Conservation (phyloP, 352 stramenopile genomes). For the Pythium scleroteichum region DNA sequence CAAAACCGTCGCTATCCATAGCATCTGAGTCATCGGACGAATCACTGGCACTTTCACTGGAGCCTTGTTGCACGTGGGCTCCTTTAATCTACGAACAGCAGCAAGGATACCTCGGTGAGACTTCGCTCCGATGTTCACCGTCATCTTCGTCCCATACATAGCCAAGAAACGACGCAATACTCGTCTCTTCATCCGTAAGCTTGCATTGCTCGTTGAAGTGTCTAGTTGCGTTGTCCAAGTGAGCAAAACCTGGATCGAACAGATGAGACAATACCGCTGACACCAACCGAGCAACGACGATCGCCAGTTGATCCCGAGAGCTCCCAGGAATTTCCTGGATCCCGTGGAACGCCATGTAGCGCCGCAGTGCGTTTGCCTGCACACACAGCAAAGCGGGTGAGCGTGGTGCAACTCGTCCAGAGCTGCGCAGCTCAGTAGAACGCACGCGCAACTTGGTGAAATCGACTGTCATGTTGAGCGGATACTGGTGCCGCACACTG, state of each 20-base stretch:
- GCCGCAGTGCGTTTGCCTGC: constrained; percentile 53
- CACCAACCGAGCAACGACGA: constrained; percentile 59
- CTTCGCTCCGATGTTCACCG: background rate
- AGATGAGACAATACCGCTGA: background rate
- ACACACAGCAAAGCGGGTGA: background rate
- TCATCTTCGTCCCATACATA: constrained; percentile 41
- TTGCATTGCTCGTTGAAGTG: constrained; percentile 75
- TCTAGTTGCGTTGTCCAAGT: constrained; percentile 31
- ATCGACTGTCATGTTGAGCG: constrained; percentile 59
- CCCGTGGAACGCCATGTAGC: constrained; percentile 67
- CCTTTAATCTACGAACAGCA: constrained; percentile 24
- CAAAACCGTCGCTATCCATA: constrained; percentile 18
- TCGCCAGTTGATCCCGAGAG: constrained; percentile 55
- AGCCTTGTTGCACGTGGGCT: constrained; percentile 2
- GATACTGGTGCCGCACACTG: constrained; percentile 52
- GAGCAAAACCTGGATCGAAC: background rate
- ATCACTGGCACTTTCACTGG: constrained; percentile 3
- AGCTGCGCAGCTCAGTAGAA: background rate
- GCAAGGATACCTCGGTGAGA: background rate
- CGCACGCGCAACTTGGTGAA: constrained; percentile 69
- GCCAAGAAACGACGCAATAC: constrained; percentile 64
- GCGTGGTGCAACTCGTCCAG: too few relatives aligned
- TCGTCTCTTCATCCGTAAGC: constrained; percentile 55
- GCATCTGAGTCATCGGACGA: constrained; percentile 15
- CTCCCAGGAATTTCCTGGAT: constrained; percentile 51